Conservation (phyloP, 2,329 filamentous ascomycete genomes). For the Pyricularia grisea region DNA sequence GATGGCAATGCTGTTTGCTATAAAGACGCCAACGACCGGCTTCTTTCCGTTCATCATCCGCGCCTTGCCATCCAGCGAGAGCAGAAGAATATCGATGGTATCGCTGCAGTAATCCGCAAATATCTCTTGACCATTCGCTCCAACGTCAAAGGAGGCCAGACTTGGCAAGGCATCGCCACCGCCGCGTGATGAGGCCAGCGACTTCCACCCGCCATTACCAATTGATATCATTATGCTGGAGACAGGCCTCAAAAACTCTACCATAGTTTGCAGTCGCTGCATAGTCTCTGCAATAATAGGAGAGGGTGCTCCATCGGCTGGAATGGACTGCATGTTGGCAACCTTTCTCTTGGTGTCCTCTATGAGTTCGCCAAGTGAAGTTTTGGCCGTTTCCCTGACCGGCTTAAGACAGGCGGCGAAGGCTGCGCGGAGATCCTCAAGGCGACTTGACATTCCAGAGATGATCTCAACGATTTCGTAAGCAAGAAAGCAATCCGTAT, state of each 20-base stretch:
- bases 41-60: constrained; percentile 66
- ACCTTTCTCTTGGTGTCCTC: constrained; percentile 73
- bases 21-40: constrained; percentile 73
- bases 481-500: constrained; percentile 87
- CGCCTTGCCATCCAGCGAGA: constrained; percentile 65
- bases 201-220: constrained; percentile 85
- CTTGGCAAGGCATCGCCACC: constrained; percentile 57
- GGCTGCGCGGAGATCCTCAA: constrained; percentile 79
- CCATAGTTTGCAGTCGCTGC: constrained; percentile 77
- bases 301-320: constrained; percentile 68
- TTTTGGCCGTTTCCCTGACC: constrained; percentile 83
- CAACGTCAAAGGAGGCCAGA: constrained; percentile 73
- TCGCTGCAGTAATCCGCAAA: constrained; percentile 87
- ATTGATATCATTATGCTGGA: constrained; percentile 86
- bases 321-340: constrained; percentile 54
- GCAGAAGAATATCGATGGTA: constrained; percentile 73
- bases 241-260: constrained; percentile 75
- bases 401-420: constrained; percentile 82
- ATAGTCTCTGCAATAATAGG: constrained; percentile 77
- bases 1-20: constrained; percentile 79
- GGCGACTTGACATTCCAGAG: constrained; percentile 64
- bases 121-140: constrained; percentile 78
- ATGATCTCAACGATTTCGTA: constrained; percentile 94
- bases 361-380: constrained; percentile 71
- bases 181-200: constrained; percentile 36